Evolutionary conservation across 495 filamentous ascomycete species (phyloP).

Genomic region (Aspergillus baeticus): DNA sequence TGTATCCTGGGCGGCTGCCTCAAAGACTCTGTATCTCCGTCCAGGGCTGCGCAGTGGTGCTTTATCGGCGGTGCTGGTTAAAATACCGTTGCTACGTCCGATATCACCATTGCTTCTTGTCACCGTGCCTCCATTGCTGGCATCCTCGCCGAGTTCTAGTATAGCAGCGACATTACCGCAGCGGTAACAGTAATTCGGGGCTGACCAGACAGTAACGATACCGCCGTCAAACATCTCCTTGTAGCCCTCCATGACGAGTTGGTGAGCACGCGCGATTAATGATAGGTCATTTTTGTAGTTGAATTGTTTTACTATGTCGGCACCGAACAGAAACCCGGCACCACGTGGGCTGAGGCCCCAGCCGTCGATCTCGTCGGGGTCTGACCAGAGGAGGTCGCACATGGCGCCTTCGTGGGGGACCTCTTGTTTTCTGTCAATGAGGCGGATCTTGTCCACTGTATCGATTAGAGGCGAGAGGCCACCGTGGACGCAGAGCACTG

Average conservation of each 20-base stretch:
- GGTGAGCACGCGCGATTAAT: slow-evolving; percentile 90
- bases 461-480: slow-evolving; percentile 90
- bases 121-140: slow-evolving; percentile 70
- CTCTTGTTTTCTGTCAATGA: slow-evolving; percentile 96
- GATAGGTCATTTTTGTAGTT: slow-evolving; percentile 91
- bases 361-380: slow-evolving; percentile 97
- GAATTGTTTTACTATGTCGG: slow-evolving; percentile 93
- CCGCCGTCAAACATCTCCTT: slow-evolving; percentile 97
- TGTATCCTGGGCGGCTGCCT: slow-evolving; percentile 93
- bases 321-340: slow-evolving; percentile 93
- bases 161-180: slow-evolving; percentile 98
- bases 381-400: slow-evolving; percentile 97
- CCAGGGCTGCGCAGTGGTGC: slow-evolving; percentile 67
- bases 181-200: slow-evolving; percentile 97
- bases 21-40: slow-evolving; percentile 91
- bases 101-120: slow-evolving; percentile 79
- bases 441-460: slow-evolving; percentile 90
- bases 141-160: slow-evolving; percentile 87
- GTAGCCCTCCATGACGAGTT: slow-evolving; percentile 98
- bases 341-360: slow-evolving; percentile 95
- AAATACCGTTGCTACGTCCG: slow-evolving; percentile 52
- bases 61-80: slow-evolving; percentile 30
- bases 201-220: slow-evolving; percentile 96
- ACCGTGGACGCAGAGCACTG: slow-evolving; percentile 93
- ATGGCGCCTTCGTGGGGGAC: slow-evolving; percentile 98